Percentiles rank a stretch among this genome's conserved stretches.
phyloP scores from a whole-genome alignment of 2,329 filamentous ascomycete genomes.

The Colletotrichum abscissum region DNA sequence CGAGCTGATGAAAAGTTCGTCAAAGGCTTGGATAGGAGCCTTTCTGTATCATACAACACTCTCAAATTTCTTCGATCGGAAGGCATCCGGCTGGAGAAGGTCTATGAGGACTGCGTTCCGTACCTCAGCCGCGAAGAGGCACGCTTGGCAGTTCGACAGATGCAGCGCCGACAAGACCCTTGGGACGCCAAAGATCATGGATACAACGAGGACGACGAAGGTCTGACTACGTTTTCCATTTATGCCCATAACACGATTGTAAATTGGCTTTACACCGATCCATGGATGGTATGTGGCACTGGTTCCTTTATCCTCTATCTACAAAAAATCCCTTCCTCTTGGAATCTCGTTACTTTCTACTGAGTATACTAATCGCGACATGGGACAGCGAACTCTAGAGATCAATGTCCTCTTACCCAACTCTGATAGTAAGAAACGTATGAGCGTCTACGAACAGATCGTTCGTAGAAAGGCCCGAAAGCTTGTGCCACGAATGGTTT shows the following conservation, averaged over 20 bases:
- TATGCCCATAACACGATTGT: background rate
- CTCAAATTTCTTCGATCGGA: conserved; percentile 44
- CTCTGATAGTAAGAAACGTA: conserved; percentile 7
- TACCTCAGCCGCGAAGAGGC: conserved; percentile 43
- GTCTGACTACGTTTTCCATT: background rate
- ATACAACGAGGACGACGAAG: conserved; percentile 13
- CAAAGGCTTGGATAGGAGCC: conserved; percentile 40
- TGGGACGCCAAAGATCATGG: background rate
- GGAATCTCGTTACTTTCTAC: background rate
- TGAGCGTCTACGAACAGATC: conserved; percentile 8
- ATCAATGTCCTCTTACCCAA: conserved; percentile 6
- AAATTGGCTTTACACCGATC: background rate
- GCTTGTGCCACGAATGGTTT: conserved; percentile 6
- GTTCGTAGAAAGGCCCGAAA: background rate
- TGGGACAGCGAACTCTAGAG: background rate
- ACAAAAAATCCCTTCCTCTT: background rate
- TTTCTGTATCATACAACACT: conserved; percentile 43
- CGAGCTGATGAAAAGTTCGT: conserved; percentile 35
- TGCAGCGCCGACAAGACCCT: background rate
- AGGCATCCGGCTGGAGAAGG: conserved; percentile 40
- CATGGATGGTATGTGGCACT: background rate
- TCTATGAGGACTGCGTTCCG: conserved; percentile 42
- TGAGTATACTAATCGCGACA: background rate
- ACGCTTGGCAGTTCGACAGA: background rate
- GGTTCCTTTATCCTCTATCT: fast-evolving